Evolutionary conservation across 2,329 filamentous ascomycete genomes (phyloP).

Genomic region (Cercospora sesami): DNA sequence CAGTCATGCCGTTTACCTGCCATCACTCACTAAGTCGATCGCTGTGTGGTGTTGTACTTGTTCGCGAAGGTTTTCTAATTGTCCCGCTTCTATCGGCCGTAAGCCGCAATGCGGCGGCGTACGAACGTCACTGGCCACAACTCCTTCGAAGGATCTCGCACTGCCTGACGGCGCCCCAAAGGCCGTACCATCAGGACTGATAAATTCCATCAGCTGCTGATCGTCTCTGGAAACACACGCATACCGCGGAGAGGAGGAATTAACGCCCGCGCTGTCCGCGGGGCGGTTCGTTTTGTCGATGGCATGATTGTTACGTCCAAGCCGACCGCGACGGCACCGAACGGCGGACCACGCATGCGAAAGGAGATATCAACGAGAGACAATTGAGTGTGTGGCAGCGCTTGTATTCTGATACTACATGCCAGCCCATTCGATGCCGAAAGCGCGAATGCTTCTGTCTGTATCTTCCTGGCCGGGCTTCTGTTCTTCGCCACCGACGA

Average conservation of each 20-base stretch:
- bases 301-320: background rate
- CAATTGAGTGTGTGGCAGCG: background rate
- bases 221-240: background rate
- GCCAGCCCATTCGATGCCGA: constrained; percentile 90
- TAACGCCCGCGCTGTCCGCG: background rate
- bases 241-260: background rate
- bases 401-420: constrained; percentile 60
- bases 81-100: background rate
- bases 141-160: background rate
- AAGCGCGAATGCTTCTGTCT: constrained; percentile 60
- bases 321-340: background rate
- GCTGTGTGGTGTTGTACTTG: too few relatives aligned
- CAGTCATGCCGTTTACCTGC: too few relatives aligned
- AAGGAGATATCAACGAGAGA: too few relatives aligned
- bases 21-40: too few relatives aligned
- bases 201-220: background rate
- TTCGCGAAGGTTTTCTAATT: too few relatives aligned
- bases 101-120: background rate
- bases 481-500: constrained; percentile 70
- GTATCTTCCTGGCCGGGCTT: constrained; percentile 33
- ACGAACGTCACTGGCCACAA: background rate
- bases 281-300: too few relatives aligned
- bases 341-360: too few relatives aligned
- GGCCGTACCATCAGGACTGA: background rate
- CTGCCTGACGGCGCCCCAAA: background rate